Evolutionary conservation across 192 early-diverging fungal genomes (phyloP).

Genomic region (Mortierella claussenii): DNA sequence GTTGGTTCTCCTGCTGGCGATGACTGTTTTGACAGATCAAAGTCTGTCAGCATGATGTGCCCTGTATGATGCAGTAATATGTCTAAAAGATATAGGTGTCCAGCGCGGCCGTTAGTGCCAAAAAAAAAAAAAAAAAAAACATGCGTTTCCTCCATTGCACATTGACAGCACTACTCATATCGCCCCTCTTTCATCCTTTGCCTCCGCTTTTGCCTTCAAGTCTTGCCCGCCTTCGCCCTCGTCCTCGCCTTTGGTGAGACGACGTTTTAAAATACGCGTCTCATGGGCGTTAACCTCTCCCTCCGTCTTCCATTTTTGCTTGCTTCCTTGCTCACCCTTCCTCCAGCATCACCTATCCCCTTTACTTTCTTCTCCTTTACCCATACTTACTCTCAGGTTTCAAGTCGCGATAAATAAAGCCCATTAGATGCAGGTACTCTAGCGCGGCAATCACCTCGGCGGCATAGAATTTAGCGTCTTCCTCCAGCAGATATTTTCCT

Average conservation of each 20-base stretch:
- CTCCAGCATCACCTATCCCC: background rate
- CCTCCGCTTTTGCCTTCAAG: too few species aligned
- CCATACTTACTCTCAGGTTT: conserved; percentile 96
- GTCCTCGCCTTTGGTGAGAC: too few species aligned
- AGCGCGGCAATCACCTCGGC: conserved; percentile 96
- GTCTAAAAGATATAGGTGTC: conserved; percentile 57
- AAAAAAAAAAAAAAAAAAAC: conserved; percentile 30
- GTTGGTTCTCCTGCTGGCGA: conserved; percentile 79
- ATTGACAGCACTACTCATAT: too few species aligned
- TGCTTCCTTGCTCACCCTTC: too few species aligned
- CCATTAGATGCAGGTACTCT: conserved; percentile 96
- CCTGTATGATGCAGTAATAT: conserved; percentile 95
- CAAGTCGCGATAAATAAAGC: conserved; percentile 97
- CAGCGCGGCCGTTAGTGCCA: too few species aligned
- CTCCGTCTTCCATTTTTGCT: background rate
- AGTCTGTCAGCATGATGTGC: conserved; percentile 97
- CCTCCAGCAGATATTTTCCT: conserved; percentile 88
- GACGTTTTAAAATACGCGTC: too few species aligned
- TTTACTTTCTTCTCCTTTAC: too few species aligned
- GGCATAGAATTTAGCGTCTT: conserved; percentile 95
- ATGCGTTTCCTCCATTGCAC: too few species aligned
- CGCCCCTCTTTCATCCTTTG: too few species aligned
- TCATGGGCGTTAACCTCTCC: background rate
- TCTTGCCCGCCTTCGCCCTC: too few species aligned
- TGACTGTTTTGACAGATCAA: conserved; percentile 97